Conservation (phyloP, 352 stramenopile genomes). For the Phytophthora pistaciae region DNA sequence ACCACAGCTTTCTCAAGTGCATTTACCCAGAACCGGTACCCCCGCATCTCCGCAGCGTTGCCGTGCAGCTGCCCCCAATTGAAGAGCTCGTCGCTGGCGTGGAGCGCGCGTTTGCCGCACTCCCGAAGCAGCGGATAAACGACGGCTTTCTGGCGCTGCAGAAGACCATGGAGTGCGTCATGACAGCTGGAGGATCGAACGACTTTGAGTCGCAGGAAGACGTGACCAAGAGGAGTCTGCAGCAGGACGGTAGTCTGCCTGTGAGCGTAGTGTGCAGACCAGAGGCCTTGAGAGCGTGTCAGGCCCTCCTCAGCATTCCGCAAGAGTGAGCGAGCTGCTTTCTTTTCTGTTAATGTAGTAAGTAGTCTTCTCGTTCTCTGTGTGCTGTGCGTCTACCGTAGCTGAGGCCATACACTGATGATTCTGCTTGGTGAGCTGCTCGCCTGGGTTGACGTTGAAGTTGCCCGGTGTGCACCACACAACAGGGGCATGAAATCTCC, state of each 20-base stretch:
- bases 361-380: background rate
- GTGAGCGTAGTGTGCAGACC: constrained; percentile 47
- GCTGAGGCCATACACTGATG: too few relatives aligned
- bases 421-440: background rate
- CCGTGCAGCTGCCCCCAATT: constrained; percentile 19
- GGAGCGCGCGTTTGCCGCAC: constrained; percentile 31
- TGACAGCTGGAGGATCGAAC: constrained; percentile 46
- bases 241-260: constrained; percentile 45
- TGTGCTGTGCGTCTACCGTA: too few relatives aligned
- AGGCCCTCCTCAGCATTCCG: constrained; percentile 21
- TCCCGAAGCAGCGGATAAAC: constrained; percentile 33
- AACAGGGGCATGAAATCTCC: constrained; percentile 8
- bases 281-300: constrained; percentile 34
- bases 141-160: constrained; percentile 40
- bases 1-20: constrained; percentile 41
- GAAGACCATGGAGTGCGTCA: constrained; percentile 52
- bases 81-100: constrained; percentile 36
- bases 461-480: constrained; percentile 28
- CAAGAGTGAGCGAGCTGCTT: constrained; percentile 3
- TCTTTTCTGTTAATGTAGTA: background rate
- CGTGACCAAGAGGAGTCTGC: constrained; percentile 42
- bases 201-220: constrained; percentile 37
- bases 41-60: constrained; percentile 4
- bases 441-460: constrained; percentile 24
- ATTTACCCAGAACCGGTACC: constrained; percentile 31